Percentiles rank a stretch among this genome's conserved stretches.
Conservation (phyloP, 73 alveolate species). For the Halteria grandinella region DNA sequence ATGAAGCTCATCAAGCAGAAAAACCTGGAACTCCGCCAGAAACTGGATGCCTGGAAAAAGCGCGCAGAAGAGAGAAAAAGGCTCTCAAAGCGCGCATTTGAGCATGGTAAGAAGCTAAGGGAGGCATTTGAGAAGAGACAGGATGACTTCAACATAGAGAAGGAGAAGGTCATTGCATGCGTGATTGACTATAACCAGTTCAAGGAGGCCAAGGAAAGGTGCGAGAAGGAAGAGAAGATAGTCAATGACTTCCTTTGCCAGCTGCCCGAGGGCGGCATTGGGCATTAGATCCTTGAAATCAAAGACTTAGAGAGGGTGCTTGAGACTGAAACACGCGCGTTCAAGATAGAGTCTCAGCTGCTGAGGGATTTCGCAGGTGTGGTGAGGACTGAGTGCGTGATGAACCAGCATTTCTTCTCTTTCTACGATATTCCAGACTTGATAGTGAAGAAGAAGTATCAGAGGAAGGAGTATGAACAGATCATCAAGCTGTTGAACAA, state of each 20-base stretch:
- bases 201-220: slow-evolving; percentile 15
- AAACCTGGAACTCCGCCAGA: slow-evolving; percentile 53
- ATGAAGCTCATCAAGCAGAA: slow-evolving; percentile 52
- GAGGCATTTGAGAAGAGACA: slow-evolving; percentile 34
- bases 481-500: slow-evolving; percentile 49
- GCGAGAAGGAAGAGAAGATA: slow-evolving; percentile 41
- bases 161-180: slow-evolving; percentile 42
- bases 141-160: slow-evolving; percentile 53
- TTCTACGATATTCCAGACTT: slow-evolving; percentile 66
- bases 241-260: slow-evolving; percentile 43
- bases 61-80: slow-evolving; percentile 49
- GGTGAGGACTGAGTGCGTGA: slow-evolving; percentile 68
- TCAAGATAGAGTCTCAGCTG: neutral
- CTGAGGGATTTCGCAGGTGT: slow-evolving; percentile 54
- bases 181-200: slow-evolving; percentile 35
- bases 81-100: slow-evolving; percentile 17
- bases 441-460: slow-evolving; percentile 55
- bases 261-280: neutral
- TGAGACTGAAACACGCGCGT: slow-evolving; percentile 9
- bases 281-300: slow-evolving; percentile 38
- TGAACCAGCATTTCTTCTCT: slow-evolving; percentile 59
- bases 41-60: slow-evolving; percentile 63
- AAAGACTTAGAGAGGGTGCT: slow-evolving; percentile 44
- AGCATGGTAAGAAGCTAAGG: slow-evolving; percentile 53
- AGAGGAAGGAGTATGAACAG: slow-evolving; percentile 45